Conservation (phyloP, 208 protist species). For the Tritrichomonas musculus region DNA sequence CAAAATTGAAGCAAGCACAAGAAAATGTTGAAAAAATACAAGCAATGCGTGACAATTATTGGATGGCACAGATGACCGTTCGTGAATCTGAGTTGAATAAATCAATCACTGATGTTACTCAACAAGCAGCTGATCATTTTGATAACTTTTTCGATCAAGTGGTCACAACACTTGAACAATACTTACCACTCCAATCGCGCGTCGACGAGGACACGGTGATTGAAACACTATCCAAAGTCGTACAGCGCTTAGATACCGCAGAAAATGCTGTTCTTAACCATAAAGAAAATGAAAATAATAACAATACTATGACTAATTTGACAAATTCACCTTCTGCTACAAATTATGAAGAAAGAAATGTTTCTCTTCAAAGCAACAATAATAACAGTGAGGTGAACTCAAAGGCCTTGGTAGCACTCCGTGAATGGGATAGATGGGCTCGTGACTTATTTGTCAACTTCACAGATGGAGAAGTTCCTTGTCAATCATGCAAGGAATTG, state of each 20-base stretch:
- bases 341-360: background rate
- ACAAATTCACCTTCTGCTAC: no score
- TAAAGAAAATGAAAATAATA: background rate
- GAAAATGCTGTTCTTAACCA: background rate
- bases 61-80: background rate
- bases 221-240: background rate
- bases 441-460: background rate
- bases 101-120: background rate
- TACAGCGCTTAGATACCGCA: background rate
- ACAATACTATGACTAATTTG: no score
- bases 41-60: background rate
- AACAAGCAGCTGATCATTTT: background rate
- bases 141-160: background rate
- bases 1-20: background rate
- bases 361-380: background rate
- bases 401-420: background rate
- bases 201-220: background rate
- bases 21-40: no score
- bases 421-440: conserved; percentile 6
- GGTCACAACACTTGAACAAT: background rate
- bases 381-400: background rate
- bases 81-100: background rate
- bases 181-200: background rate
- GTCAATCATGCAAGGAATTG: background rate
- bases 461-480: background rate